Conservation (phyloP, 352 stramenopile species). For the Phytophthora pini region DNA sequence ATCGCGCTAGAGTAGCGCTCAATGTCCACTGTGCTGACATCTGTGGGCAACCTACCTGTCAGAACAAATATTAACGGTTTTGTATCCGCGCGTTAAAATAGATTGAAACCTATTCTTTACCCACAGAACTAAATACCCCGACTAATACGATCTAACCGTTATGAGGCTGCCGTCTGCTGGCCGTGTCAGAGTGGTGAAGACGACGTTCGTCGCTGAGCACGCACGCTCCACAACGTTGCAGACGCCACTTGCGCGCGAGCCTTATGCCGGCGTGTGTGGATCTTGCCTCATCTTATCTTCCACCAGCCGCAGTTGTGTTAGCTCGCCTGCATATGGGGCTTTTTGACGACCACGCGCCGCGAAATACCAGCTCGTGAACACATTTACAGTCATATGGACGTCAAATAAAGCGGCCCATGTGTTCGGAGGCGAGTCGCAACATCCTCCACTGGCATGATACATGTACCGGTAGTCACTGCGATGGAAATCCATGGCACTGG, state of each 20-base stretch:
- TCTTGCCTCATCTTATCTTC: constrained; percentile 37
- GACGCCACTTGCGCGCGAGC: constrained; percentile 18
- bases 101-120: not conserved
- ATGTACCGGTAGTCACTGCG: too few species aligned
- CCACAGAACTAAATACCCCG: constrained; percentile 9
- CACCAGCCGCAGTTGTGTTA: constrained; percentile 18
- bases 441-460: not conserved
- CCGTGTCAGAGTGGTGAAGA: constrained; percentile 1
- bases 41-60: constrained; percentile 26
- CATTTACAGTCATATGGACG: not conserved
- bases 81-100: not conserved
- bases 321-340: not conserved
- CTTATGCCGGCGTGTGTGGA: constrained; percentile 8
- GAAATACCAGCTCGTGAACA: constrained; percentile 24
- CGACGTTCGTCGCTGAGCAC: constrained; percentile 11
- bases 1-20: constrained; percentile 10
- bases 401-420: constrained; percentile 10
- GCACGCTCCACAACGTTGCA: constrained; percentile 9
- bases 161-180: not conserved
- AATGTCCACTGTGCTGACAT: constrained; percentile 32
- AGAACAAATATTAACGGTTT: constrained; percentile 16
- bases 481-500: not conserved
- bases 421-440: not conserved
- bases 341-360: constrained; percentile 6
- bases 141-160: not conserved